Conservation (phyloP, 768 basidiomycete genomes). For the Guyanaporus albipodus region DNA sequence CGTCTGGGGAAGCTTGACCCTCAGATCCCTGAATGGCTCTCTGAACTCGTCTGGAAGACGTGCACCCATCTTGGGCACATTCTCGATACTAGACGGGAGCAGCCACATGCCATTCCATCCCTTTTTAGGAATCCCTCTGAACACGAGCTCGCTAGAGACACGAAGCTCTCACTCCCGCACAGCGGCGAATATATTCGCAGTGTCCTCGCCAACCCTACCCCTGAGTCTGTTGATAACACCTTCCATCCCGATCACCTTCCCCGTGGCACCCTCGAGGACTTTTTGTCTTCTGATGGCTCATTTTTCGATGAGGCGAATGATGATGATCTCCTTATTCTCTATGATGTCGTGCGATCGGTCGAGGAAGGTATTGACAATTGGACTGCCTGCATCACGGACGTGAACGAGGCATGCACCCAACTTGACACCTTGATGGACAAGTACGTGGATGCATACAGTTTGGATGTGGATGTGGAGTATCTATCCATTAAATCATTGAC, state of each 20-base stretch:
- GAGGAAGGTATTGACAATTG: constrained; percentile 31
- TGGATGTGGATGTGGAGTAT: constrained; percentile 36
- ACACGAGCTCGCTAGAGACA: constrained; percentile 21
- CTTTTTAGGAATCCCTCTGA: neutral
- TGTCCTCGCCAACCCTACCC: constrained; percentile 5
- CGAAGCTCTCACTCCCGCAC: constrained; percentile 29
- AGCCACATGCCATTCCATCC: constrained; percentile 19
- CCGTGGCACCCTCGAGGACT: constrained; percentile 11
- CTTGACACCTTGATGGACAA: constrained; percentile 18
- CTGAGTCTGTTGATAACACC: neutral
- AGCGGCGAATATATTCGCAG: neutral
- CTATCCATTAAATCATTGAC: constrained; percentile 39
- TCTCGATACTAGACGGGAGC: constrained; percentile 33
- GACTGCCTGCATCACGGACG: constrained; percentile 15
- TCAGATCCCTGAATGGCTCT: neutral
- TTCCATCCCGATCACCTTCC: constrained; percentile 2
- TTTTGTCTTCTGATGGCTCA: constrained; percentile 10
- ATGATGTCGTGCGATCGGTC: constrained; percentile 37
- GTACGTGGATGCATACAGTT: constrained; percentile 22
- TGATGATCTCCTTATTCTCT: constrained; percentile 22
- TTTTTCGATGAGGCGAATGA: constrained; percentile 7
- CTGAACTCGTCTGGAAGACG: neutral
- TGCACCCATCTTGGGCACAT: constrained; percentile 2
- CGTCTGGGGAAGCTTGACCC: neutral
- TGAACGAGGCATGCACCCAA: constrained; percentile 9